A percentile compares a stretch with the other conserved stretches of the same genome.
Conservation (phyloP, 1,284 basidiomycete genomes). For the Cutaneotrichosporon sp. region DNA sequence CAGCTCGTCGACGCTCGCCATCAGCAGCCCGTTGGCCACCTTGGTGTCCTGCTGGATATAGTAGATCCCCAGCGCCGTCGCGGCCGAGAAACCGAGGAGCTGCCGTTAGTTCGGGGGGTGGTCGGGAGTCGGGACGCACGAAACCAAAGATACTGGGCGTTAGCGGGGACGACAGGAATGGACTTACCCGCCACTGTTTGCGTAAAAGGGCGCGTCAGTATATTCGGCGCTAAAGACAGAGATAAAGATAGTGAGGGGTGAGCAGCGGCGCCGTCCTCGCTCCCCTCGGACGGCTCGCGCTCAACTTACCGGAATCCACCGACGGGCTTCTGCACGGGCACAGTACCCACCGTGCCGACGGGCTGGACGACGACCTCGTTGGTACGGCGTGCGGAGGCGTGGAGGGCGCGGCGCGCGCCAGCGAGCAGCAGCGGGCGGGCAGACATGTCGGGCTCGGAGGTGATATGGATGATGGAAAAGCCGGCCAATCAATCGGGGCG, state of each 20-base stretch:
- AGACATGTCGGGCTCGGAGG: conserved; percentile 5
- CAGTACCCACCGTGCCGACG: conserved; percentile 55
- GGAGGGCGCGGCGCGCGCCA: conserved; percentile 39
- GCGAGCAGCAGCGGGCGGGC: conserved; percentile 4
- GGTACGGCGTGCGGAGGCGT: conserved; percentile 51
- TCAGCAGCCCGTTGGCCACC: conserved; percentile 70
- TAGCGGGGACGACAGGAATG: neutral
- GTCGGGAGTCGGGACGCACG: conserved; percentile 45
- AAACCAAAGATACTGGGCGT: conserved; percentile 74
- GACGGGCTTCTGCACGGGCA: conserved; percentile 62
- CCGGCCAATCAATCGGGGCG: conserved; percentile 1
- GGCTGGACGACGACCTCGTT: conserved; percentile 46
- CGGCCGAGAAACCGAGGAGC: conserved; percentile 52
- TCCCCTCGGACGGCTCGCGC: neutral
- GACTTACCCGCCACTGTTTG: conserved; percentile 62
- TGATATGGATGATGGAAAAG: conserved; percentile 1
- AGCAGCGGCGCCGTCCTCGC: too few relatives aligned
- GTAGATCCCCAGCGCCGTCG: conserved; percentile 63
- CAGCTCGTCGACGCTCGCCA: conserved; percentile 79
- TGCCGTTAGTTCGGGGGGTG: conserved; percentile 78
- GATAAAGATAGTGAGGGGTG: neutral
- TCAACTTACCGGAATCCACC: conserved; percentile 60
- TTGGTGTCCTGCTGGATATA: conserved; percentile 86
- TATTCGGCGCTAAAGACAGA: neutral
- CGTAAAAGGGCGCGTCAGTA: neutral